Evolutionary conservation across 306 rosid species (phyloP).

Genomic region (Dalbergia oliveri): DNA sequence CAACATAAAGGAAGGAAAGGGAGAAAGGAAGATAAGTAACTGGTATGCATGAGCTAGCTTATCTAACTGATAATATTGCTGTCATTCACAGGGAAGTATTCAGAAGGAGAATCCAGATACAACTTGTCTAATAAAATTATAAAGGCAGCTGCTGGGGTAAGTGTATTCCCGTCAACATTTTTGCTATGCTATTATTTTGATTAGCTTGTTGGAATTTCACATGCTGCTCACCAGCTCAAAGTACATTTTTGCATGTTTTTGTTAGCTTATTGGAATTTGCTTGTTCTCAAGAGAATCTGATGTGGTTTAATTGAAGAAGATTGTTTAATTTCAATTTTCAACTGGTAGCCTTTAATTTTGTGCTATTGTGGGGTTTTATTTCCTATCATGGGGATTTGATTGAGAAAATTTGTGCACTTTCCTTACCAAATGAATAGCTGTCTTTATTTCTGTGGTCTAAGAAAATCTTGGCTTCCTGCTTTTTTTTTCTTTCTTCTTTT

Average conservation of each 20-base stretch:
- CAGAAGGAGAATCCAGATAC: constrained; percentile 94
- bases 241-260: constrained; percentile 24
- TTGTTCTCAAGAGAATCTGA: constrained; percentile 18
- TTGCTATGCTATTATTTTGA: constrained; percentile 17
- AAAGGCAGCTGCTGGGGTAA: constrained; percentile 71
- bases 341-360: neutral
- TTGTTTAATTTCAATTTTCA: neutral
- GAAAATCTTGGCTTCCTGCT: constrained; percentile 8
- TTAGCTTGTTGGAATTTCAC: constrained; percentile 25
- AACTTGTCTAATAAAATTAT: constrained; percentile 61
- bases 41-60: neutral
- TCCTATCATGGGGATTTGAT: constrained; percentile 5
- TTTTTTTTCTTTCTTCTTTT: neutral
- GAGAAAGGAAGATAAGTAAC: neutral
- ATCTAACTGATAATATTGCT: constrained; percentile 22
- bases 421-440: neutral
- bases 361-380: neutral
- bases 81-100: constrained; percentile 70
- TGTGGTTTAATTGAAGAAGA: constrained; percentile 23
- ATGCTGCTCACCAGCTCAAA: constrained; percentile 15
- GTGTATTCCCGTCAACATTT: constrained; percentile 37
- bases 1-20: constrained; percentile 3
- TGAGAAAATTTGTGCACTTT: constrained; percentile 1
- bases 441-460: neutral
- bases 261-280: constrained; percentile 6